phyloP scores from a whole-genome alignment of 345 rosid genomes.

The Conringia planisiliqua region DNA sequence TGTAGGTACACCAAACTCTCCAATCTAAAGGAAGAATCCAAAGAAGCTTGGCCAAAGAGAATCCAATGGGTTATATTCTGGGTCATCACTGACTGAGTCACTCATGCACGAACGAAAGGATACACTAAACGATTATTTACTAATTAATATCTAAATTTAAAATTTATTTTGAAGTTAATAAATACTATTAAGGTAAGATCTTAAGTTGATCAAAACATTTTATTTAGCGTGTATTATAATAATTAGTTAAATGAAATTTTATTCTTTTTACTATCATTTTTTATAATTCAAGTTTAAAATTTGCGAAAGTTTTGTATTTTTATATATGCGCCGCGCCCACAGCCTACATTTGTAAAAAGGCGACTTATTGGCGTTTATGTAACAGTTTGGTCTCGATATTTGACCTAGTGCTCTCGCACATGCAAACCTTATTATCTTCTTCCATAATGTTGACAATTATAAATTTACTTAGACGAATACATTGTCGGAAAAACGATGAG shows the following conservation, averaged over 20 bases:
- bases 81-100: slow-evolving; percentile 8
- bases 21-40: slow-evolving; percentile 30
- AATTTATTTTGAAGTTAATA: not conserved
- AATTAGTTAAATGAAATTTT: not conserved
- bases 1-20: slow-evolving; percentile 36
- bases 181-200: not conserved
- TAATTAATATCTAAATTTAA: not conserved
- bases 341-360: no score
- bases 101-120: not conserved
- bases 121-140: not conserved
- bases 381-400: slow-evolving; percentile 15
- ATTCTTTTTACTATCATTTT: not conserved
- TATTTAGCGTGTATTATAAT: not conserved
- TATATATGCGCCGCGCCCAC: no score
- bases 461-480: not conserved
- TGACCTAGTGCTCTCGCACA: slow-evolving; percentile 18
- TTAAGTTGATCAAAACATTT: not conserved
- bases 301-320: not conserved
- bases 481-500: not conserved
- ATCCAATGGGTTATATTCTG: slow-evolving; percentile 26
- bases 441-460: slow-evolving; percentile 8
- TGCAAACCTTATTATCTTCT: slow-evolving; percentile 28
- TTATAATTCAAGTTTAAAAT: not conserved
- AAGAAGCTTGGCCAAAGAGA: slow-evolving; percentile 27
- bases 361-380: slow-evolving; percentile 1